Conservation (phyloP, 208 protist species). For the Borovskyia barvae region DNA sequence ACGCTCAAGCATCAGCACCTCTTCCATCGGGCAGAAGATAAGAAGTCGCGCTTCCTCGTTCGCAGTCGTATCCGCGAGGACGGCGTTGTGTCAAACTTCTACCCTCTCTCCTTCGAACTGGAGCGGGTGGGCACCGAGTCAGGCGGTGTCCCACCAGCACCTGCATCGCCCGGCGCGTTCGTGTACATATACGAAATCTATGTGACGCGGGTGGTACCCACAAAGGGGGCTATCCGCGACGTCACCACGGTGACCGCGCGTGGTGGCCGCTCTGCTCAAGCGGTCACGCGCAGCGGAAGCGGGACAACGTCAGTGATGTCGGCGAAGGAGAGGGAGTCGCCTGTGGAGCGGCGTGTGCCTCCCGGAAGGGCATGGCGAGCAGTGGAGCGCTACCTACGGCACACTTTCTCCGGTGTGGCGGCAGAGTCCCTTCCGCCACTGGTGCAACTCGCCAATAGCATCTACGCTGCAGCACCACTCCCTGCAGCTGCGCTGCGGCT, state of each 20-base stretch:
- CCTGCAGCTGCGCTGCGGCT: constrained; percentile 52
- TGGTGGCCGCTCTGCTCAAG: not conserved
- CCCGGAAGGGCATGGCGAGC: constrained; percentile 43
- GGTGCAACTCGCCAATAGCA: constrained; percentile 46
- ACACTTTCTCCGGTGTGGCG: constrained; percentile 15
- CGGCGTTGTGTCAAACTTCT: constrained; percentile 81
- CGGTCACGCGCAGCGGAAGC: not conserved
- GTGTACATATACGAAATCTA: constrained; percentile 80
- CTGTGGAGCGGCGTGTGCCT: constrained; percentile 37
- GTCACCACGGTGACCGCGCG: not conserved
- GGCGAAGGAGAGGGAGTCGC: too few species aligned
- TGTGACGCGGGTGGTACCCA: constrained; percentile 38
- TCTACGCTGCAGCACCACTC: constrained; percentile 65
- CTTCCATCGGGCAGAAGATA: constrained; percentile 52
- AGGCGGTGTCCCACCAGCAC: not conserved
- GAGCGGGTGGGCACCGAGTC: not conserved
- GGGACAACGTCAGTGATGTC: constrained; percentile 1
- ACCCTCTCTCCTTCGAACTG: constrained; percentile 34
- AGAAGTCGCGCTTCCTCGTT: constrained; percentile 54
- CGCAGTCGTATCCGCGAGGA: constrained; percentile 62
- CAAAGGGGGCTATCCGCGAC: not conserved
- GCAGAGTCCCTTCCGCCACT: constrained; percentile 44
- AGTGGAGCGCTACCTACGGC: constrained; percentile 42
- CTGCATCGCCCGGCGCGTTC: not conserved
- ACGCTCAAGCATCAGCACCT: constrained; percentile 55